A percentile compares a stretch with the other conserved stretches of the same genome.
phyloP scores from a whole-genome alignment of 495 filamentous ascomycete species.

The Daldinia vernicosa region DNA sequence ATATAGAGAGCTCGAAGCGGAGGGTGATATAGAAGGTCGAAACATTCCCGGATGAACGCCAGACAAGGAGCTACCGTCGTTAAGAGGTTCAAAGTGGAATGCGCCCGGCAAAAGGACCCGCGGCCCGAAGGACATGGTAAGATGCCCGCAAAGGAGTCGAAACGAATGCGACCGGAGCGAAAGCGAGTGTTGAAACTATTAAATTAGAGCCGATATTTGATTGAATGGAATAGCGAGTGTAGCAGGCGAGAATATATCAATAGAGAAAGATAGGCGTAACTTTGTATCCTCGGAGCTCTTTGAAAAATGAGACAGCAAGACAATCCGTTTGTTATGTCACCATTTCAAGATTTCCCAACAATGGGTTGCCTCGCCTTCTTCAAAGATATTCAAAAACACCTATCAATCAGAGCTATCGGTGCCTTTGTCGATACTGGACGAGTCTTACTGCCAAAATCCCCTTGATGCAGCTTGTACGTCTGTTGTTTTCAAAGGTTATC shows the following conservation, averaged over 20 bases:
- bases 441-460: not conserved
- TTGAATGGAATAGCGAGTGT: not conserved
- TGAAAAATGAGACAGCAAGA: constrained; percentile 12
- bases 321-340: constrained; percentile 29
- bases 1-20: constrained; percentile 68
- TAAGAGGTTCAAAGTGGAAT: constrained; percentile 58
- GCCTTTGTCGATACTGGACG: not conserved
- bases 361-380: not conserved
- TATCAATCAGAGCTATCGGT: constrained; percentile 1
- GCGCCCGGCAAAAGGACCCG: constrained; percentile 60
- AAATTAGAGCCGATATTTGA: not conserved
- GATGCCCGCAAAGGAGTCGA: not conserved
- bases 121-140: constrained; percentile 53
- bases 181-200: not conserved
- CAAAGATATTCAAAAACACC: not conserved
- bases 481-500: not conserved
- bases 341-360: not conserved
- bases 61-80: constrained; percentile 52
- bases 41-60: constrained; percentile 70
- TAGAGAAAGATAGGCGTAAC: not conserved
- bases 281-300: constrained; percentile 11
- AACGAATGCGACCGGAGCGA: not conserved
- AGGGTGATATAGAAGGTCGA: constrained; percentile 72
- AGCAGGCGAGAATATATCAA: not conserved
- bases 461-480: not conserved